Evolutionary conservation across 148 eudicot species (phyloP), one percentile per base, ranked within the genome.

Genomic region (Fagopyrum tataricum): DNA sequence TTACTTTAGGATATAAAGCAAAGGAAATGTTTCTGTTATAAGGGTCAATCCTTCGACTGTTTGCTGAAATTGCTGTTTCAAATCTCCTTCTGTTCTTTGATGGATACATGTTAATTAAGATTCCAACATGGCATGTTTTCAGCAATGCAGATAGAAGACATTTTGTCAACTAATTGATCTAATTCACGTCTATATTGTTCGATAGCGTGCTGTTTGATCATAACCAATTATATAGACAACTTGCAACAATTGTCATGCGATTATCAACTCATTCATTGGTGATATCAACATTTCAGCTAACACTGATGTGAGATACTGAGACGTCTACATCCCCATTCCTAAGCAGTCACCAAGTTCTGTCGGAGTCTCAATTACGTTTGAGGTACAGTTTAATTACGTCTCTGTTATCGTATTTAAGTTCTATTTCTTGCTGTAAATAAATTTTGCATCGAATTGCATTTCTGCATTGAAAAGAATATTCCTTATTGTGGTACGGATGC

Each of bases 301-400:
- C 69, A 64, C 69, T 64, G 44, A 64, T 64, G 69, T 64, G 69
- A 64, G 43, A 64, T 64, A 37, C 3, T 21, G 43, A 37, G 44
- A 31, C 39, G 69, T 64, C 69, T 37, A 37, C 69, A 64, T 64
- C 69, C 44, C 69, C 43, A 64, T 64, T 15, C 69, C 18, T 14
- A 64, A 64, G 20, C 43, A 13, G 2, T 64, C 44, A 37, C 39
- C 44, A 12, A 5, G 69, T 43, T 31, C 20, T 64, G 37, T 31
- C 37, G 37, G 37, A 31, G 37, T 31, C 39, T 37, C 40, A 14
- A 0, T 61, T 24, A 26, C 0, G 14, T 24, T 61, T 61, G 4
- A 14, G 66, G 18, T 52, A 20, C 61, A 20, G 24, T 0, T 55
- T 18, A 1, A 15, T 55, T 11, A 21, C 20, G 3, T 1, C 4